Conservation (phyloP, 2,329 filamentous ascomycete species). For the Hypoxylon sp. region DNA sequence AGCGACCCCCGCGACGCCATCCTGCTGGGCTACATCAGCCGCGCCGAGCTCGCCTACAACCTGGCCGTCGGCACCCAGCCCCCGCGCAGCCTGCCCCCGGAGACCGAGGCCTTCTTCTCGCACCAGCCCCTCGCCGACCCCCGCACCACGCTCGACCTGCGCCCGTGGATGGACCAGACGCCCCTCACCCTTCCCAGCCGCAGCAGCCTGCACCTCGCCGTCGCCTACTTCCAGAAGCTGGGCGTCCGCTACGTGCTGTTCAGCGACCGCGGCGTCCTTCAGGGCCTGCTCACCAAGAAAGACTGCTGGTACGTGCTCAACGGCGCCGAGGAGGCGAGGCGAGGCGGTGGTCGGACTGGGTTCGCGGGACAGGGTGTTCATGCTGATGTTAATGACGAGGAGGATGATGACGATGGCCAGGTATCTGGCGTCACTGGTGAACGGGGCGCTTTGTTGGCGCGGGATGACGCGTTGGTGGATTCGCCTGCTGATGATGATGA, state of each 20-base stretch:
- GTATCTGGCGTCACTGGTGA: constrained; percentile 17
- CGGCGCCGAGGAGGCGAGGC: constrained; percentile 71
- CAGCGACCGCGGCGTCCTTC: constrained; percentile 79
- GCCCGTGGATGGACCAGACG: constrained; percentile 99
- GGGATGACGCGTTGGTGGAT: constrained; percentile 11
- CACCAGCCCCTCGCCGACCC: constrained; percentile 85
- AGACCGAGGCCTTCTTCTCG: constrained; percentile 83
- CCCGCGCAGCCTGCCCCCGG: constrained; percentile 67
- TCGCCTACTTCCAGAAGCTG: constrained; percentile 93
- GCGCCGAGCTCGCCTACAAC: constrained; percentile 87
- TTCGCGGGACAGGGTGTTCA: constrained; percentile 50
- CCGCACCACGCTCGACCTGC: constrained; percentile 79
- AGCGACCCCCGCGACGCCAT: constrained; percentile 78
- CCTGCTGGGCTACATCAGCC: constrained; percentile 91
- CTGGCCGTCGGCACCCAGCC: constrained; percentile 68
- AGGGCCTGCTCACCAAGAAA: constrained; percentile 94
- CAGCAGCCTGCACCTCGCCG: constrained; percentile 81
- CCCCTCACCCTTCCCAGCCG: constrained; percentile 86
- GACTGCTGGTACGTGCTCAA: constrained; percentile 95
- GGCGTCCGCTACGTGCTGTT: constrained; percentile 92
- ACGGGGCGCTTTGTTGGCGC: constrained; percentile 34
- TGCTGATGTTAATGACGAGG: constrained; percentile 45
- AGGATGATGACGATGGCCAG: constrained; percentile 12
- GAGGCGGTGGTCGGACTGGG: constrained; percentile 34
- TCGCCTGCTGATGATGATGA: constrained; percentile 33